These are phyloP conservation scores for Colletotrichum salicis DNA, from an alignment of 2,329 filamentous ascomycete species.

Conservation along the genomic window DNA sequence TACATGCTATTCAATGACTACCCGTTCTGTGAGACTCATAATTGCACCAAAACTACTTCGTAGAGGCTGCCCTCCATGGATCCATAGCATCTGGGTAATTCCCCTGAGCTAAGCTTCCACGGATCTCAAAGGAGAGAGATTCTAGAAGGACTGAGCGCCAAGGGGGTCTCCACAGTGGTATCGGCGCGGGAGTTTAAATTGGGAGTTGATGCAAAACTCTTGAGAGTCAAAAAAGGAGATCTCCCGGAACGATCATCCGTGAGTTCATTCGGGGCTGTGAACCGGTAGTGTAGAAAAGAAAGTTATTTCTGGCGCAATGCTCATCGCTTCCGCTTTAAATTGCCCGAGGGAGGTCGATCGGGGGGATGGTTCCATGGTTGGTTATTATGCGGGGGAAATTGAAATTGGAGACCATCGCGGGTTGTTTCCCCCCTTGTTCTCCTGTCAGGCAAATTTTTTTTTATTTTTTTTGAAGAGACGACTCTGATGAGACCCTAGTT, in stretches of 20 bases:
- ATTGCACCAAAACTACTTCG: not conserved
- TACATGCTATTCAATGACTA: not conserved
- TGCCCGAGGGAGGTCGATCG: conserved; percentile 15
- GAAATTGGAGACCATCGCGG: conserved; percentile 16
- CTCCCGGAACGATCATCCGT: conserved; percentile 19
- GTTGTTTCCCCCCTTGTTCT: conserved; percentile 4
- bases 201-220: not conserved
- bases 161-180: not conserved
- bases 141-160: not conserved
- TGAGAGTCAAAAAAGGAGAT: conserved; percentile 15
- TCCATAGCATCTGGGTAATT: not conserved
- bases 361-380: not conserved
- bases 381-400: conserved; percentile 18
- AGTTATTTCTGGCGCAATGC: conserved; percentile 32
- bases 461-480: not conserved
- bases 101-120: not conserved
- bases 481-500: too few species aligned
- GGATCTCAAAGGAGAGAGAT: not conserved
- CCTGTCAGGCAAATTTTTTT: not conserved
- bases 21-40: not conserved
- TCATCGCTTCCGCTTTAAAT: conserved; percentile 32
- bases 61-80: not conserved
- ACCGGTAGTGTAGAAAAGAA: not conserved
- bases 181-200: not conserved
- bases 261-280: not conserved